Base-by-base conservation (phyloP, 2,329 filamentous ascomycete genomes). In the Nemania sp. region DNA sequence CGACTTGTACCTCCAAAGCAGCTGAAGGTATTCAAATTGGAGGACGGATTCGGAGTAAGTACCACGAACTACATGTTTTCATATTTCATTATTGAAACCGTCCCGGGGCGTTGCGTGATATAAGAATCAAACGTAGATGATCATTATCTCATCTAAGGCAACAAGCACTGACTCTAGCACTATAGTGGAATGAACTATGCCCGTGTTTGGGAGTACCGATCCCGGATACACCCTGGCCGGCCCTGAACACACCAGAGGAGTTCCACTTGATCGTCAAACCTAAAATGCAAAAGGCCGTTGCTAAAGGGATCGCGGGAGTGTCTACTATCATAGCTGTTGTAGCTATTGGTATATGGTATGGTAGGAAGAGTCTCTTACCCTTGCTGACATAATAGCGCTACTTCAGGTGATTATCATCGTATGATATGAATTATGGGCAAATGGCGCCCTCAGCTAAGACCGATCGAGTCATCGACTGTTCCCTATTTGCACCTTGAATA, bases 21-120 rank as follows among this genome's bases (percentile, higher is more conserved):
- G 58, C 64, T 77, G 10, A 74, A 70, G 62, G 70, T 77, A n/a
- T 66, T 70, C 64, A 74, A 66, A 18, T 72, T 77, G 22, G 74
- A 77, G 57, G 74, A 77, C 49, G 75, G 62, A n/a, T 63, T 68
- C 15, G 63, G 67, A 32, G 67, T 64, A 15, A 69, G 67, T 62
- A 57, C n/a, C 45, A 22, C 32, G 11, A 1, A 32, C 18, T n/a
- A 3, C 6, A 13, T 15, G 27, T 29, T n/a, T 27, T 26, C 18
- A 38, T 41, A 3, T 24, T 35, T 41, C n/a, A 20, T 5, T 15
- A 7, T 13, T 11, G 15, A 13, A 27, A 29, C 15, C 22, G 47
- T n/a, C 11, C 41, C 6, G 18, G 13, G 6, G 18, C 22, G 29
- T 22, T 15, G 13, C 11, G 6, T 41, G 8, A 13, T n/a, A 47